Conservation (phyloP, 257 asterid species). For the Voacanga thouarsii region DNA sequence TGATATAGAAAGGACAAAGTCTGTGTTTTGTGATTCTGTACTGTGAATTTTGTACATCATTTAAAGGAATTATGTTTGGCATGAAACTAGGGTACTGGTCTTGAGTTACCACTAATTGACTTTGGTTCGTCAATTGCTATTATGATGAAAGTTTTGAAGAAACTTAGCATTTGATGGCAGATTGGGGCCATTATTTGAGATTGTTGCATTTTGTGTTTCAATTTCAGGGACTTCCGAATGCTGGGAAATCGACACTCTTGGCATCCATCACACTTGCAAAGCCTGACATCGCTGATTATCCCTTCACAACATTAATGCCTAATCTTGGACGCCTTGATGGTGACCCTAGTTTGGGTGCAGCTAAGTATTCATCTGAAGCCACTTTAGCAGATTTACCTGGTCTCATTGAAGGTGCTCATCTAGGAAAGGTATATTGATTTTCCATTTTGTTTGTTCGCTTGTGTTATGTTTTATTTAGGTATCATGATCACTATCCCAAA, state of each 20-base stretch:
- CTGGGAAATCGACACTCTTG: conserved; percentile 89
- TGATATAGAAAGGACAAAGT: background rate
- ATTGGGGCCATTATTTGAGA: background rate
- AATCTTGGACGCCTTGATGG: conserved; percentile 95
- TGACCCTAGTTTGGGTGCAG: conserved; percentile 85
- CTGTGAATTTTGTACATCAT: background rate
- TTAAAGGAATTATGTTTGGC: background rate
- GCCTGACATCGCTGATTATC: conserved; percentile 98
- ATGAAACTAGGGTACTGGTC: background rate
- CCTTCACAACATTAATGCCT: conserved; percentile 96
- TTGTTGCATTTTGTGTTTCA: conserved; percentile 12
- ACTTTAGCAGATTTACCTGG: conserved; percentile 98
- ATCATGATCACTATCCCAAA: background rate
- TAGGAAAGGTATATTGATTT: conserved; percentile 69
- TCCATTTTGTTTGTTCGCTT: background rate
- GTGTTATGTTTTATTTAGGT: background rate
- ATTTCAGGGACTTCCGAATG: conserved; percentile 94
- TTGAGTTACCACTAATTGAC: background rate
- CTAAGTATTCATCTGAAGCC: conserved; percentile 79
- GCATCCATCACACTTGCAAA: conserved; percentile 87
- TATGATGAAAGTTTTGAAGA: background rate
- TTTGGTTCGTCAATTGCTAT: background rate
- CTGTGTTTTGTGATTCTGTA: background rate
- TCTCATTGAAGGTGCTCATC: conserved; percentile 97
- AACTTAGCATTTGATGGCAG: background rate